Evolutionary conservation across 2,329 filamentous ascomycete genomes (phyloP), one percentile per base, ranked within the genome.

Genomic region (Paracoccidioides lutzii): DNA sequence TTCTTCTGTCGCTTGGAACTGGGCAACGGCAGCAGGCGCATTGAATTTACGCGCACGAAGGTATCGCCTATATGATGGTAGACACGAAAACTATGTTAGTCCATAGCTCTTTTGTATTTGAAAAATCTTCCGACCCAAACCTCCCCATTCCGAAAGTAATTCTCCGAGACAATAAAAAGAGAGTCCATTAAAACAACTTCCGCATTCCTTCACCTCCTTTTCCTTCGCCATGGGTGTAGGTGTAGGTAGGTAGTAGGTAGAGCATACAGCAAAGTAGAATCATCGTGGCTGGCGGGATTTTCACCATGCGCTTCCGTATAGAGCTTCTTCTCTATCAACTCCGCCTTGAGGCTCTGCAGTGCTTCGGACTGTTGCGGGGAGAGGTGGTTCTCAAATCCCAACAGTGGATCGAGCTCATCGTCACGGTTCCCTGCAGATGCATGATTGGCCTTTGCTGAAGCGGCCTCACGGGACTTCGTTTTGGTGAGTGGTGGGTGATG

Each of bases 1-100:
- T 57, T 87, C 81, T 71, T 95, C 89, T 0, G 90, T 95, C 55
- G 90, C 87, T 65, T 84, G 83, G 74, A 95, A 95, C 73, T 96
- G 90, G 57, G 75, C 78, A 67, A 84, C 84, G 10, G 90, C 90
- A 62, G 91, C 89, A 61, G 82, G 73, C 8, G 88, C 80, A 33
- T 85, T 75, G 76, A 91, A 96, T 70, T 83, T 86, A 56, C 90
- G 83, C 38, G 90, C 90, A 64, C 90, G 86, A 52, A 96, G 77
- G 70, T 86, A 96, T 58, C 90, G 88, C 59, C 88, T 93, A 41
- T 49, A 55, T 35, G 22, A 22, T 37, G 33, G 14, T 9, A 33
- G 12, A 38, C 30, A 54, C 3, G 12, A 30, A 32, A 38, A 40
- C 48, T 14, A 40, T 8, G 42, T 54, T 54, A 48, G 49, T 41